Conservation (phyloP, 495 filamentous ascomycete genomes). For the Bacidia rubella region DNA sequence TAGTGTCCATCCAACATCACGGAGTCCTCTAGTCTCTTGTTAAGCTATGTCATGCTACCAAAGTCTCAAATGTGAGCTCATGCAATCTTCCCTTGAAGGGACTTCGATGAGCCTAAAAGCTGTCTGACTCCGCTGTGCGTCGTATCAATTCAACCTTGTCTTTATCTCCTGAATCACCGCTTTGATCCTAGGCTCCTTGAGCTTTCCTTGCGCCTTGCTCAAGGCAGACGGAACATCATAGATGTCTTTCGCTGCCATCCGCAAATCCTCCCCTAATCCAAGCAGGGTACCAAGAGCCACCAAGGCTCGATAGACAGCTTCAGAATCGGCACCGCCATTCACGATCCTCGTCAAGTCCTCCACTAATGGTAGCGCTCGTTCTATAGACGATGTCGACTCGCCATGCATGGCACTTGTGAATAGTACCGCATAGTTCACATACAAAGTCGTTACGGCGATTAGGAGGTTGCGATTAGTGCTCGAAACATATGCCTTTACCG, state of each 20-base stretch:
- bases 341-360: conserved; percentile 52
- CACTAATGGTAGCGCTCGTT: conserved; percentile 45
- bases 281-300: conserved; percentile 74
- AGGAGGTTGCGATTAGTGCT: conserved; percentile 62
- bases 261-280: conserved; percentile 33
- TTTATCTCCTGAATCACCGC: conserved; percentile 35
- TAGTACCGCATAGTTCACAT: conserved; percentile 73
- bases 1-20: too few species aligned
- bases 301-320: conserved; percentile 69
- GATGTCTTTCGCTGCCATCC: conserved; percentile 35
- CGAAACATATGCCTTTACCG: conserved; percentile 33
- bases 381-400: conserved; percentile 31
- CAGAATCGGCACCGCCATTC: conserved; percentile 52
- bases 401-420: conserved; percentile 27
- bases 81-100: too few species aligned
- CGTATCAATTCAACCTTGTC: conserved; percentile 8
- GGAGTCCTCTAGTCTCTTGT: too few species aligned
- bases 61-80: too few species aligned
- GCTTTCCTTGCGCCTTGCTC: conserved; percentile 23
- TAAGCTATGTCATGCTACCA: too few species aligned
- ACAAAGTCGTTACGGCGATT: conserved; percentile 68
- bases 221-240: conserved; percentile 31
- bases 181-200: conserved; percentile 37
- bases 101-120: too few species aligned
- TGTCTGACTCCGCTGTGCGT: background rate